phyloP scores from a whole-genome alignment of 225 moss, liverwort and hornwort species.

The Lunularia cruciata region DNA sequence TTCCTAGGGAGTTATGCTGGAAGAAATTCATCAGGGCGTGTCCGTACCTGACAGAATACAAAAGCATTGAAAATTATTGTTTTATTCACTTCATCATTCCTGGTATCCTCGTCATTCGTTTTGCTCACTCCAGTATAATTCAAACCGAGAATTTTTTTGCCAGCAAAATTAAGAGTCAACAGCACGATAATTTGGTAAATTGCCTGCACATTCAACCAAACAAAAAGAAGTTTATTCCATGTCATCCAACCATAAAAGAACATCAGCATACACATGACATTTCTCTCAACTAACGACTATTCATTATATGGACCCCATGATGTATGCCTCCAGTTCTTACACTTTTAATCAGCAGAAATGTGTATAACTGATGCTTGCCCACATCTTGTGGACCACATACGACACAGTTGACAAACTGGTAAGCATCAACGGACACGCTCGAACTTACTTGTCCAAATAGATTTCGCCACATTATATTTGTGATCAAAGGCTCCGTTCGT shows the following conservation, averaged over 20 bases:
- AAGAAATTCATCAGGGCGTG: no score
- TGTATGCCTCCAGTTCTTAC: no score
- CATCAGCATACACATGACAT: no score
- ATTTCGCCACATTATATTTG: constrained; percentile 97
- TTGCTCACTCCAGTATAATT: background rate
- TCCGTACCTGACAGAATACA: constrained; percentile 79
- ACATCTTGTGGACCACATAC: no score
- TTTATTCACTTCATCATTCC: constrained; percentile 32
- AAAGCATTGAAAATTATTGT: constrained; percentile 95
- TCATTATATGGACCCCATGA: background rate
- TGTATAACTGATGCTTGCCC: no score
- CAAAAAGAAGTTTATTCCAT: no score
- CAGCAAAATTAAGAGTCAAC: constrained; percentile 58
- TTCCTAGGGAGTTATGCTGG: no score
- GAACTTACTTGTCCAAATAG: constrained; percentile 66
- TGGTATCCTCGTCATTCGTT: background rate
- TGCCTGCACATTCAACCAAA: constrained; percentile 44
- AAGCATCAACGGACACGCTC: background rate
- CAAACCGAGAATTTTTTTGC: constrained; percentile 56
- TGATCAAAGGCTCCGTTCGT: constrained; percentile 76
- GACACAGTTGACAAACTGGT: no score
- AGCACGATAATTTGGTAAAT: constrained; percentile 65
- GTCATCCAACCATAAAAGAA: no score
- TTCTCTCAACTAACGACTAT: no score
- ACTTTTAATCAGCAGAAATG: no score